These are phyloP conservation scores for Laetiporus sulphureus DNA, from an alignment of 1,284 basidiomycete species.

Conservation along the genomic window DNA sequence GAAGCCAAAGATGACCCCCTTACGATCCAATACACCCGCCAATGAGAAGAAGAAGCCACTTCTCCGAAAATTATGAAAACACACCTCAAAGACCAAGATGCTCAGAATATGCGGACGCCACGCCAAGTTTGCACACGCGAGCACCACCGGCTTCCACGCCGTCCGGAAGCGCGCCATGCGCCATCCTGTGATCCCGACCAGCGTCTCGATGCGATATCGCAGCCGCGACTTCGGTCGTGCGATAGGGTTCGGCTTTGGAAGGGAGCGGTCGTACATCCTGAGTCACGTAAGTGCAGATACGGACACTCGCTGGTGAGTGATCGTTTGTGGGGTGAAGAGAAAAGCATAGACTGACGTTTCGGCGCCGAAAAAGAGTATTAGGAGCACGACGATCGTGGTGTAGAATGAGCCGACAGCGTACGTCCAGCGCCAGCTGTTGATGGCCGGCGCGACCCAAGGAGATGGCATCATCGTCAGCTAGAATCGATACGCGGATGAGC, in stretches of 20 bases:
- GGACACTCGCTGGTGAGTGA: too few species aligned
- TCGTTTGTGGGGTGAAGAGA: background rate
- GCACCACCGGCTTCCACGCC: conserved; percentile 41
- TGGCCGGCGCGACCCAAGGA: too few species aligned
- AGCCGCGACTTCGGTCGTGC: conserved; percentile 37
- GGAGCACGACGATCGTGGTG: conserved; percentile 42
- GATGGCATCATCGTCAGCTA: background rate
- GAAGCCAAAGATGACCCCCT: conserved; percentile 63
- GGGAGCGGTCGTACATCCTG: conserved; percentile 64
- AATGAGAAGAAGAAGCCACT: background rate
- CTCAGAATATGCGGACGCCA: conserved; percentile 60
- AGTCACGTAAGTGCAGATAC: too few species aligned
- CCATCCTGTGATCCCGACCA: conserved; percentile 59
- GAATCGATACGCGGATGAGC: background rate
- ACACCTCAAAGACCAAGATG: conserved; percentile 51
- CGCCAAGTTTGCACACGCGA: conserved; percentile 45
- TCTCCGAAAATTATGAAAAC: background rate
- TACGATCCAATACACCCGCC: background rate
- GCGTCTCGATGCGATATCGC: conserved; percentile 50
- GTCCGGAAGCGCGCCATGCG: conserved; percentile 57
- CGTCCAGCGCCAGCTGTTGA: conserved; percentile 58
- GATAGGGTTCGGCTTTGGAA: conserved; percentile 36
- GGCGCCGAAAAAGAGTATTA: conserved; percentile 53
- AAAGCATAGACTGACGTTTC: conserved; percentile 45
- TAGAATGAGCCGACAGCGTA: conserved; percentile 66